phyloP scores from a whole-genome alignment of 306 rosid species.

The Glycyrrhiza uralensis region DNA sequence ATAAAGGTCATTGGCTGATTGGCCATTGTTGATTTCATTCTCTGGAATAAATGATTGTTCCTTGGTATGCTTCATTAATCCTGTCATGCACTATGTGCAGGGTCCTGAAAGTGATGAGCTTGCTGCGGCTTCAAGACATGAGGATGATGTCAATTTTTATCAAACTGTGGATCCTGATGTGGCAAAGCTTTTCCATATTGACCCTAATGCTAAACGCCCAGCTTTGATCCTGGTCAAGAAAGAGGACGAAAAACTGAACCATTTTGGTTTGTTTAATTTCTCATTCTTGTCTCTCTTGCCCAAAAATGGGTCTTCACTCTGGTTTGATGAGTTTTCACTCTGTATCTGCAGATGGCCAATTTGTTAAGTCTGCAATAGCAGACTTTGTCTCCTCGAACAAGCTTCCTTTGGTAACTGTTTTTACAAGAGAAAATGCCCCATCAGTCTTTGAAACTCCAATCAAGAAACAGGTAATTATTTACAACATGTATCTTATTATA shows the following conservation, averaged over 20 bases:
- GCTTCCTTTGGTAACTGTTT: constrained; percentile 80
- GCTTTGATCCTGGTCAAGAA: constrained; percentile 78
- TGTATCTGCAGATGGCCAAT: constrained; percentile 62
- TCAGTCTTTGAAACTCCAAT: constrained; percentile 78
- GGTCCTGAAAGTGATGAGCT: constrained; percentile 93
- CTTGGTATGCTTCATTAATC: neutral
- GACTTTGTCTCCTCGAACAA: constrained; percentile 82
- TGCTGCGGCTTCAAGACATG: constrained; percentile 86
- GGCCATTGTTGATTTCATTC: neutral
- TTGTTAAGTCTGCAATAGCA: constrained; percentile 61
- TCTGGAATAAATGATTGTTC: constrained; percentile 10
- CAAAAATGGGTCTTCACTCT: neutral
- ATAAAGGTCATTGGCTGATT: neutral
- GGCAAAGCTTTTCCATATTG: constrained; percentile 87
- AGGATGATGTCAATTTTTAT: constrained; percentile 89
- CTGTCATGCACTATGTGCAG: constrained; percentile 38
- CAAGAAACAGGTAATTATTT: constrained; percentile 80
- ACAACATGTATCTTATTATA: neutral
- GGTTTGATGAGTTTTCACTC: constrained; percentile 11
- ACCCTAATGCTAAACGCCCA: constrained; percentile 78
- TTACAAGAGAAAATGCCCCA: constrained; percentile 88
- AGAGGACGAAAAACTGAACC: constrained; percentile 77
- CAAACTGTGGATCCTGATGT: constrained; percentile 86
- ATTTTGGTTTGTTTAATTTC: constrained; percentile 59
- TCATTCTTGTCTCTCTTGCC: neutral